Evolutionary conservation across 768 basidiomycete species (phyloP).

Genomic region (Tricholoma terreum): DNA sequence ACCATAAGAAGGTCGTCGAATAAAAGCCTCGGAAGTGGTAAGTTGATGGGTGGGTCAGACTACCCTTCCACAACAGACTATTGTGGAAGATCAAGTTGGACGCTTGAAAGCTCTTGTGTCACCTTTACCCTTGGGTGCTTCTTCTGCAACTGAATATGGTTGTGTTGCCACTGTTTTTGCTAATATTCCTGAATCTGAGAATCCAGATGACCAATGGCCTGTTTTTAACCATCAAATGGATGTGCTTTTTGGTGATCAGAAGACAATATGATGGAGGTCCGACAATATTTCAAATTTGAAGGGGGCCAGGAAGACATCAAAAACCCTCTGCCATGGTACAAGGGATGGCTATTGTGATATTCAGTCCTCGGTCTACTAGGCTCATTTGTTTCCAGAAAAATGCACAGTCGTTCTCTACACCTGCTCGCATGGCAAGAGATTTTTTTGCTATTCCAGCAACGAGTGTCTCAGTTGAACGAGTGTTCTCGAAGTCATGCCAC

Average conservation of each 20-base stretch:
- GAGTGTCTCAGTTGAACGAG: constrained; percentile 20
- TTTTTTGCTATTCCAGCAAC: constrained; percentile 18
- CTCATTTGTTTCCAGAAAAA: neutral
- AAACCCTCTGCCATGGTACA: neutral
- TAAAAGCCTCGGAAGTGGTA: too few relatives aligned
- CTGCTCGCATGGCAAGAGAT: neutral
- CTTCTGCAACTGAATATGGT: neutral
- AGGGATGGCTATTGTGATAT: neutral
- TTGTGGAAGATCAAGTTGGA: neutral
- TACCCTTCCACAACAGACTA: neutral
- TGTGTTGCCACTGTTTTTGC: neutral
- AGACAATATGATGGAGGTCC: neutral
- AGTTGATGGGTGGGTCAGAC: too few relatives aligned
- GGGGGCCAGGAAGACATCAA: neutral
- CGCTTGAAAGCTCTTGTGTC: neutral
- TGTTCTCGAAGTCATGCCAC: constrained; percentile 22
- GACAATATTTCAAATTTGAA: neutral
- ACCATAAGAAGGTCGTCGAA: too few relatives aligned
- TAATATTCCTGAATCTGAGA: neutral
- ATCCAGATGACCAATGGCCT: neutral
- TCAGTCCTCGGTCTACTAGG: neutral
- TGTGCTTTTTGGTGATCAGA: neutral
- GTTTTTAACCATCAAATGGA: neutral
- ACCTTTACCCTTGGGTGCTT: neutral
- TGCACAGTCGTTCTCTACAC: neutral